Conservation (phyloP, 140 eudicot species). For the Bidens hawaiensis region DNA sequence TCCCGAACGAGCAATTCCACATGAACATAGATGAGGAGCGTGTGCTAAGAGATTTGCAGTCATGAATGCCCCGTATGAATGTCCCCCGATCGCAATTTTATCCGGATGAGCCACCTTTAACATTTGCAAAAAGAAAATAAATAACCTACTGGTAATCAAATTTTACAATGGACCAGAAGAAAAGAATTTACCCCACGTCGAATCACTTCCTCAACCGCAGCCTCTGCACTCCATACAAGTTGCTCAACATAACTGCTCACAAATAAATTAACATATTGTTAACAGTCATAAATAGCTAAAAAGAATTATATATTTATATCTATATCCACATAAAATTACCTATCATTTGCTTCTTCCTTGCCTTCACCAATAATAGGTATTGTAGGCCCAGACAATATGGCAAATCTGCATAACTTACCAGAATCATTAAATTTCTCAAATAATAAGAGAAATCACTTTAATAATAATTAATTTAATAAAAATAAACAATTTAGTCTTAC, state of each 20-base stretch:
- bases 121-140: neutral
- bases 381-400: constrained; percentile 92
- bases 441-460: neutral
- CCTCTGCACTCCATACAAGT: constrained; percentile 97
- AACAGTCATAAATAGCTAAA: neutral
- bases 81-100: constrained; percentile 95
- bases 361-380: constrained; percentile 99
- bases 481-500: constrained; percentile 23
- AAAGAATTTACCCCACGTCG: constrained; percentile 70
- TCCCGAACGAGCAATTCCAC: constrained; percentile 98
- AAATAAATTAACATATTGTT: neutral
- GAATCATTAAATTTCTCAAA: neutral
- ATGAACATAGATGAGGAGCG: constrained; percentile 91
- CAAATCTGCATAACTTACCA: constrained; percentile 51
- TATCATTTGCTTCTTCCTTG: constrained; percentile 94
- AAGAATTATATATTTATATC: neutral
- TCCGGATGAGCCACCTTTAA: constrained; percentile 92
- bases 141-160: neutral
- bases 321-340: constrained; percentile 30
- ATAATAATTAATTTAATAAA: no score
- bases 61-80: constrained; percentile 99
- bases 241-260: constrained; percentile 84
- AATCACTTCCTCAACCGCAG: constrained; percentile 94
- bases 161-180: neutral
- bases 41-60: constrained; percentile 95